Conservation (phyloP, 345 rosid species). For the Limnanthes douglasii region DNA sequence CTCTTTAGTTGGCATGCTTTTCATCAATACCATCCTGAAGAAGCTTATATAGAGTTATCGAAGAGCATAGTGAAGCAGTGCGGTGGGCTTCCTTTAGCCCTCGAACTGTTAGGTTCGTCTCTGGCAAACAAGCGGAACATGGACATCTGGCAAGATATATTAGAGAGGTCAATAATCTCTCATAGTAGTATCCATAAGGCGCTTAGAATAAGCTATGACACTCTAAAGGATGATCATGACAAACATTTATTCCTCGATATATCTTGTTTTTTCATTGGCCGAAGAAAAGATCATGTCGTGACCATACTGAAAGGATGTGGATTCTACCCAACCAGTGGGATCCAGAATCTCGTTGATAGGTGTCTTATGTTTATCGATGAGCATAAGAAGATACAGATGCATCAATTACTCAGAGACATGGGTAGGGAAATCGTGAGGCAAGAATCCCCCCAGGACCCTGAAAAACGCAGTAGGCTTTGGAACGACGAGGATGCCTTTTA, state of each 20-base stretch:
- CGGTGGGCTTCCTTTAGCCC: constrained; percentile 13
- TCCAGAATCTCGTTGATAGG: constrained; percentile 5
- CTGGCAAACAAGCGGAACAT: not conserved
- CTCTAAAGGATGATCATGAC: constrained; percentile 4
- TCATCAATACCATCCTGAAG: not conserved
- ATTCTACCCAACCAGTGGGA: constrained; percentile 1
- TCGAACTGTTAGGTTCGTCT: constrained; percentile 11
- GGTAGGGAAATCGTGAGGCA: constrained; percentile 14
- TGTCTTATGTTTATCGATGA: not conserved
- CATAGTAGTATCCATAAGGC: not conserved
- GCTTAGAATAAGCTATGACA: constrained; percentile 8
- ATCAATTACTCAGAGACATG: constrained; percentile 12
- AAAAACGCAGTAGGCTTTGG: constrained; percentile 15
- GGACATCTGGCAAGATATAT: constrained; percentile 15
- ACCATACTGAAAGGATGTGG: constrained; percentile 9
- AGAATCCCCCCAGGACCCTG: constrained; percentile 9
- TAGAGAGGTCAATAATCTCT: constrained; percentile 2
- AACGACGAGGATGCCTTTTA: constrained; percentile 3
- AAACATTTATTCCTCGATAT: constrained; percentile 11
- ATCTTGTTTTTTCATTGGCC: constrained; percentile 13
- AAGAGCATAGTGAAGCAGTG: not conserved
- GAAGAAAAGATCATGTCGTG: not conserved
- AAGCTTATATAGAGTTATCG: constrained; percentile 5
- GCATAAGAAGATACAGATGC: constrained; percentile 7
- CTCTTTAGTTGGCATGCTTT: constrained; percentile 8